Percentiles rank a stretch among this genome's conserved stretches.
Evolutionary conservation across 345 rosid genomes (phyloP).

Genomic region (Populus davidiana): DNA sequence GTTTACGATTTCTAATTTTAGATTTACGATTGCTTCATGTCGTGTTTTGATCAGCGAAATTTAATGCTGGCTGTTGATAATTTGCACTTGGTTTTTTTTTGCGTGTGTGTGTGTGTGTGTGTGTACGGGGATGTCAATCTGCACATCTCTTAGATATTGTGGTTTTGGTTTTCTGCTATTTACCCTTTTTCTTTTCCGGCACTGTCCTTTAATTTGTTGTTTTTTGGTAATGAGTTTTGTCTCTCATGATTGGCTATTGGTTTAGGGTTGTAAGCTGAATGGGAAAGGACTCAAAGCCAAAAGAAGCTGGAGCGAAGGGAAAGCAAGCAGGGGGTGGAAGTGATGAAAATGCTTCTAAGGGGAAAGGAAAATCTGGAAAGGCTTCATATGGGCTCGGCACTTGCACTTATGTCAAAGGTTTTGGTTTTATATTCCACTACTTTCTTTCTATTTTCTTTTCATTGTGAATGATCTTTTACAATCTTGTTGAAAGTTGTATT

Average conservation of each 20-base stretch:
- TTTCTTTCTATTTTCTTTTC: not conserved
- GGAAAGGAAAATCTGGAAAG: conserved; percentile 91
- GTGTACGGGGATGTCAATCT: not conserved
- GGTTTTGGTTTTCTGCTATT: not conserved
- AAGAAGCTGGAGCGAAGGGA: conserved; percentile 65
- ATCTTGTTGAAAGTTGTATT: not conserved
- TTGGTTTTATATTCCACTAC: not conserved
- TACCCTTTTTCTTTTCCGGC: not conserved
- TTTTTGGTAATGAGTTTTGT: not conserved
- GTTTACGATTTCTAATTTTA: not conserved
- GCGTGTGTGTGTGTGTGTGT: not conserved
- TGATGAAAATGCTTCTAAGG: conserved; percentile 71
- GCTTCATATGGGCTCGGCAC: conserved; percentile 88
- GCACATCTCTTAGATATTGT: not conserved
- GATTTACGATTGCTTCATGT: not conserved
- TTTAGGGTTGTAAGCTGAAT: conserved; percentile 21
- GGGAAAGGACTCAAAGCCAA: conserved; percentile 68
- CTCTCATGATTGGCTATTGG: not conserved
- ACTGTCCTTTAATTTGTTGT: not conserved
- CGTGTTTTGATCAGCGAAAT: not conserved
- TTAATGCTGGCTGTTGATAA: not conserved
- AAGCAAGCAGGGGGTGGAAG: conserved; percentile 71
- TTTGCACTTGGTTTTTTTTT: not conserved
- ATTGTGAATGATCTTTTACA: not conserved
- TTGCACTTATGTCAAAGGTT: conserved; percentile 96